Percentiles rank a stretch among this genome's conserved stretches.
These are phyloP conservation scores for Carpinus viminea DNA, from an alignment of 306 rosid genomes.

Conservation along the genomic window DNA sequence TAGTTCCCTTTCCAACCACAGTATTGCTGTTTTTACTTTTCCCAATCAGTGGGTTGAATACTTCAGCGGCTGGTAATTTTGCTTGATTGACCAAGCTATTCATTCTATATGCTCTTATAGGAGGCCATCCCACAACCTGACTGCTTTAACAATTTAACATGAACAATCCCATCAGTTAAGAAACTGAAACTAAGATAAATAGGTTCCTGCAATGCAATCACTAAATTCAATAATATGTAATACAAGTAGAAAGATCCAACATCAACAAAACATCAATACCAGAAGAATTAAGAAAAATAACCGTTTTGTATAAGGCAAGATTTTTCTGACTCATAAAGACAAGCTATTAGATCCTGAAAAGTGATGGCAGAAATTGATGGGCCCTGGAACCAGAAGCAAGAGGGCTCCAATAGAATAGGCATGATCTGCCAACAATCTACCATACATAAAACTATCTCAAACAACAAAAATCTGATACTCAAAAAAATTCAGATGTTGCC, in stretches of 20 bases:
- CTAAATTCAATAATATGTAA: not conserved
- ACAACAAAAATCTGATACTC: not conserved
- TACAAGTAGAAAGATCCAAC: not conserved
- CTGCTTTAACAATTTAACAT: constrained; percentile 47
- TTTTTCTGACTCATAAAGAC: not conserved
- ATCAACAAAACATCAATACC: not conserved
- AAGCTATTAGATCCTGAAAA: not conserved
- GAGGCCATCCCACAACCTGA: constrained; percentile 99
- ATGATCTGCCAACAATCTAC: constrained; percentile 5
- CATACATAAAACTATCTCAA: not conserved
- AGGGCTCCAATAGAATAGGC: not conserved
- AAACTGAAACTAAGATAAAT: constrained; percentile 8
- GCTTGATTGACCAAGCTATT: constrained; percentile 63
- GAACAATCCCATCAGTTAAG: constrained; percentile 27
- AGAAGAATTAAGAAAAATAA: not conserved
- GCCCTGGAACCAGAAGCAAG: not conserved
- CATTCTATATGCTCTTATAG: constrained; percentile 75
- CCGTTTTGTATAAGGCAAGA: not conserved
- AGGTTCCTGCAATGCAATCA: not conserved
- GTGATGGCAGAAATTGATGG: not conserved
- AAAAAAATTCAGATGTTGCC: not conserved
- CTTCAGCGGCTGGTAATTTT: constrained; percentile 61
- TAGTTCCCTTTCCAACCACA: constrained; percentile 32
- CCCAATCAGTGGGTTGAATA: constrained; percentile 43
- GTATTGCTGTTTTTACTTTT: constrained; percentile 41